phyloP scores from a whole-genome alignment of 208 protist species.

The Leishmania braziliensis region DNA sequence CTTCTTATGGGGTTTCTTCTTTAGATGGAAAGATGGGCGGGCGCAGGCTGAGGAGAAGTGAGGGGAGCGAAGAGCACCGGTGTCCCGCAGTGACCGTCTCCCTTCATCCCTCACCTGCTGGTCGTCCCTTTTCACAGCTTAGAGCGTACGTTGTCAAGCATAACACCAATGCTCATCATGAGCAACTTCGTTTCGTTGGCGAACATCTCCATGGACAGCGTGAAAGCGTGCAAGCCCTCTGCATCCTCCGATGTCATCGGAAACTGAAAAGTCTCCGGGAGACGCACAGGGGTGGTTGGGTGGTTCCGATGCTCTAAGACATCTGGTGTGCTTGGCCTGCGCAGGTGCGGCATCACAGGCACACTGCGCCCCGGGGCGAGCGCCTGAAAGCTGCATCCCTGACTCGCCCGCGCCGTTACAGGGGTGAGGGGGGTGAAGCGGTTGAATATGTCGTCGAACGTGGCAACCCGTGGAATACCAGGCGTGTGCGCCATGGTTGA shows the following conservation, averaged over 20 bases:
- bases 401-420: conserved; percentile 21
- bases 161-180: conserved; percentile 68
- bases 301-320: conserved; percentile 7
- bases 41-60: neutral
- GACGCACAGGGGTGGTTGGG: conserved; percentile 32
- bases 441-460: conserved; percentile 22
- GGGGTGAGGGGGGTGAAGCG: conserved; percentile 6
- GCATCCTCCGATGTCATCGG: conserved; percentile 81
- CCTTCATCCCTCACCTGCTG: neutral
- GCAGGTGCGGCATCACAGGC: conserved; percentile 42
- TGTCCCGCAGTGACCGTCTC: neutral
- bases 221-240: conserved; percentile 81
- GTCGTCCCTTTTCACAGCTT: conserved; percentile 29
- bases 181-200: conserved; percentile 79
- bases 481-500: neutral
- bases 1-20: neutral
- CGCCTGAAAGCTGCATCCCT: conserved; percentile 40
- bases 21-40: neutral
- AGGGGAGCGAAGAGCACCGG: neutral
- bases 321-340: neutral
- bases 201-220: conserved; percentile 81
- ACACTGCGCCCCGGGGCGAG: conserved; percentile 47
- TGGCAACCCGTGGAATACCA: conserved; percentile 15
- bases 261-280: conserved; percentile 67
- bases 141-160: conserved; percentile 67